Conservation (phyloP, 345 rosid genomes). For the Eucalyptus sp. region DNA sequence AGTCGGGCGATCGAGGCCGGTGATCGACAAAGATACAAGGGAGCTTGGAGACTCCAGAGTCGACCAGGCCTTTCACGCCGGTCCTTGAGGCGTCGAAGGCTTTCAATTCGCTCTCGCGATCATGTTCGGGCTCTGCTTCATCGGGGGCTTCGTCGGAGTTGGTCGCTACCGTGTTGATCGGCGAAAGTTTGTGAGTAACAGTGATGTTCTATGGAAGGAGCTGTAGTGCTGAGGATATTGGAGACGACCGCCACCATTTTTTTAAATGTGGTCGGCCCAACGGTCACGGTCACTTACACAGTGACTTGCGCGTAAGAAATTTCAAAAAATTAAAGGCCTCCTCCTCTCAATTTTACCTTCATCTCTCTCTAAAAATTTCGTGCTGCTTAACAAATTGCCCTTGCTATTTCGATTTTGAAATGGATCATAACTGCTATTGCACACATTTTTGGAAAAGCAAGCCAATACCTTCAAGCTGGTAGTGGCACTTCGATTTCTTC, state of each 20-base stretch:
- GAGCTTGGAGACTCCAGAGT: slow-evolving; percentile 12
- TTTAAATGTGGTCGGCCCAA: neutral
- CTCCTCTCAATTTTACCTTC: neutral
- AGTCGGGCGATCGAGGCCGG: neutral
- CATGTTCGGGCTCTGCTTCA: neutral
- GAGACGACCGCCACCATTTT: neutral
- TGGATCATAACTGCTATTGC: accelerated
- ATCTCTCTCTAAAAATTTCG: accelerated
- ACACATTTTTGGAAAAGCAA: neutral
- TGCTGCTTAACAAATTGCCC: neutral
- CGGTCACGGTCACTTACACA: neutral
- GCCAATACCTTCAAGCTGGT: accelerated
- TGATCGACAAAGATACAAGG: slow-evolving; percentile 16
- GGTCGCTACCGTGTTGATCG: neutral
- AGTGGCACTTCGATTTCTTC: neutral
- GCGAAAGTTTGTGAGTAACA: neutral
- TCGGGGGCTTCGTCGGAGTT: neutral
- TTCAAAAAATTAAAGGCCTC: neutral
- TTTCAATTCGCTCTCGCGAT: slow-evolving; percentile 5
- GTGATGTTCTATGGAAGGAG: neutral
- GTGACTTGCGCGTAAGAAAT: neutral
- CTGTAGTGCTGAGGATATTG: neutral
- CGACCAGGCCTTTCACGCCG: slow-evolving; percentile 38
- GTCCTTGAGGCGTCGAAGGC: slow-evolving; percentile 5
- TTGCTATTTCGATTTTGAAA: neutral